These are phyloP conservation scores for Myxozyma melibiosi DNA, from an alignment of 805 yeast genomes.

Conservation along the genomic window DNA sequence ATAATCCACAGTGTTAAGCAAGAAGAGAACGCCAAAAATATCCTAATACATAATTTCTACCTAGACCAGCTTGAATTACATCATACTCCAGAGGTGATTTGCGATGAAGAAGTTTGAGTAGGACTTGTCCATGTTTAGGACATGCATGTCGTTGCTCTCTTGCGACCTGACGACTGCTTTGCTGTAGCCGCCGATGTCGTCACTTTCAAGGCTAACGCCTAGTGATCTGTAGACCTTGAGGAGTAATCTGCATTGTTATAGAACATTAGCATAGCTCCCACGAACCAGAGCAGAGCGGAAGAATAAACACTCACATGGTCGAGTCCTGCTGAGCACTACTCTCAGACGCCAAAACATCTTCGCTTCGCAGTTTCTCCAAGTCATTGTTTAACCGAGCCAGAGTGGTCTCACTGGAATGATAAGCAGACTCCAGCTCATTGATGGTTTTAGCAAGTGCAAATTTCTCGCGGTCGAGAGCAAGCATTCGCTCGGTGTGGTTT, in stretches of 20 bases:
- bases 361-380: slow-evolving; percentile 22
- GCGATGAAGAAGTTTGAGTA: slow-evolving; percentile 70
- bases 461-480: slow-evolving; percentile 30
- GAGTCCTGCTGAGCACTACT: slow-evolving; percentile 30
- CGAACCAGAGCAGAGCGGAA: background rate
- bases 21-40: background rate
- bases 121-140: slow-evolving; percentile 43
- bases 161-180: slow-evolving; percentile 32
- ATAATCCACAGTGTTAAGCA: background rate
- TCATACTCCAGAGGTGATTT: slow-evolving; percentile 73
- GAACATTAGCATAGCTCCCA: too few relatives aligned
- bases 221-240: slow-evolving; percentile 31
- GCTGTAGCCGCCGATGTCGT: slow-evolving; percentile 22
- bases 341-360: slow-evolving; percentile 23
- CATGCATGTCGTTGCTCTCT: slow-evolving; percentile 30
- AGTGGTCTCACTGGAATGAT: slow-evolving; percentile 28
- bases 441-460: slow-evolving; percentile 34
- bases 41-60: background rate
- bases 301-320: slow-evolving; percentile 19
- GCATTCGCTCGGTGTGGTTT: slow-evolving; percentile 24
- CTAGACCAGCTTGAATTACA: too few relatives aligned
- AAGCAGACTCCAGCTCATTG: slow-evolving; percentile 33
- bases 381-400: slow-evolving; percentile 27
- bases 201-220: slow-evolving; percentile 30
- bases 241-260: slow-evolving; percentile 24